These are phyloP conservation scores for Citrus glauca DNA, from an alignment of 345 rosid genomes.

Conservation along the genomic window DNA sequence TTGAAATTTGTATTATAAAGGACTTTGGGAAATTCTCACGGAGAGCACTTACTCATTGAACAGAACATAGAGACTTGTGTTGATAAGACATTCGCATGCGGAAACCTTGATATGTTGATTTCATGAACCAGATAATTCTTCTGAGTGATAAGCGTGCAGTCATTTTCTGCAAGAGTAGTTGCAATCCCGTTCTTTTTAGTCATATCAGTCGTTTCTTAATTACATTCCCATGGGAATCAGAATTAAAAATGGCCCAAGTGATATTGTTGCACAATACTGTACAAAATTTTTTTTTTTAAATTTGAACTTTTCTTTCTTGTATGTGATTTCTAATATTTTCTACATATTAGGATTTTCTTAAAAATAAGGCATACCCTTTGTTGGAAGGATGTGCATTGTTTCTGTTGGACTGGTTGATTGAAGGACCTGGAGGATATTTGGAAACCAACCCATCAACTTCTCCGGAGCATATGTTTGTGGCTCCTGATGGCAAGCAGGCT, in stretches of 20 bases:
- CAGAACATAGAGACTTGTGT: neutral
- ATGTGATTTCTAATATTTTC: slow-evolving; percentile 1
- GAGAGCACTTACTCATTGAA: neutral
- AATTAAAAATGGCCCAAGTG: neutral
- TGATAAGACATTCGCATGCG: neutral
- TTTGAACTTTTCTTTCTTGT: neutral
- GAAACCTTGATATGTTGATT: neutral
- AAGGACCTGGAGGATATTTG: slow-evolving; percentile 71
- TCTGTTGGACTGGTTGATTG: slow-evolving; percentile 87
- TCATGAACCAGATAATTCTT: neutral
- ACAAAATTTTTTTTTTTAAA: neutral
- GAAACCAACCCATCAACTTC: slow-evolving; percentile 96
- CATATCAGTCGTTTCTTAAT: neutral
- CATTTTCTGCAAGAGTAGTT: neutral
- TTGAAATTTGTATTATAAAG: neutral
- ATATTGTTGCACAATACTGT: neutral
- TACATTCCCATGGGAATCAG: neutral
- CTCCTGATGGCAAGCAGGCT: slow-evolving; percentile 82
- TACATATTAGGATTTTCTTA: slow-evolving; percentile 68
- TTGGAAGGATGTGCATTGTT: slow-evolving; percentile 81
- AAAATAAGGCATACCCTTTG: slow-evolving; percentile 74
- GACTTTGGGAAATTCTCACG: neutral
- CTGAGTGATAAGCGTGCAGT: neutral
- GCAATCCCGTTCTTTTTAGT: neutral
- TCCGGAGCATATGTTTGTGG: slow-evolving; percentile 81